Base-by-base conservation (phyloP, 2,329 filamentous ascomycete genomes). In the Diaporthe vaccinii region DNA sequence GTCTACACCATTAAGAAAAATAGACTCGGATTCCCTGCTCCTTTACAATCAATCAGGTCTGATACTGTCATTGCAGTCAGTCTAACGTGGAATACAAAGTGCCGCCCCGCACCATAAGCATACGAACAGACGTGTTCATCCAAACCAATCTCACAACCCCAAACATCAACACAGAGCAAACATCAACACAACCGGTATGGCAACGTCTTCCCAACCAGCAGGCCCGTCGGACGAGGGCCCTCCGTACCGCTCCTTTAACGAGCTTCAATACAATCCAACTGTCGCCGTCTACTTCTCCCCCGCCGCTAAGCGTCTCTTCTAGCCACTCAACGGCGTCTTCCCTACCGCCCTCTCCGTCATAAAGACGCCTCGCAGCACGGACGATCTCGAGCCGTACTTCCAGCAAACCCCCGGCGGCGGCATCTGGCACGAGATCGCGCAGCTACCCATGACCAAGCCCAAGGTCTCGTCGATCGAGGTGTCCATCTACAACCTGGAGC, bases 401-500 rank as follows among this genome's bases (percentile, higher is more conserved):
- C 61, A 76, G 74, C 73, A 75, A 75, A 67, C 55, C 70, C 72
- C 62, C 72, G 68, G 36, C 68, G 74, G 72, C 55, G 77, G 78
- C 73, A 79, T 72, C 44, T 81, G 79, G 78, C 80, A 81, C 72
- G 74, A 78, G 68, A 79, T 81, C 72, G 76, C 79, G 17, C 77
- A 78, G 67, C 69, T 79, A 46, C 78, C 80, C 28, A 65, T 81
- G n/a, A 81, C 80, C 49, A 78, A 80, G 62, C 79, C 79, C 65
- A 81, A 80, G 74, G 78, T 81, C 72, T 81, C 80, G 61, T 81
- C 79, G 57, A 55, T 81, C 39, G 72, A 77, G 69, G 78, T 74
- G 51, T 77, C 69, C 28, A 67, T 80, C 65, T 73, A 71, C 59
- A 76, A 80, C 49, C 78, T 81, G 69, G 75, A 80, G 28, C 59